Evolutionary conservation across 2,329 filamentous ascomycete genomes (phyloP).

Genomic region (Talaromyces sp.): DNA sequence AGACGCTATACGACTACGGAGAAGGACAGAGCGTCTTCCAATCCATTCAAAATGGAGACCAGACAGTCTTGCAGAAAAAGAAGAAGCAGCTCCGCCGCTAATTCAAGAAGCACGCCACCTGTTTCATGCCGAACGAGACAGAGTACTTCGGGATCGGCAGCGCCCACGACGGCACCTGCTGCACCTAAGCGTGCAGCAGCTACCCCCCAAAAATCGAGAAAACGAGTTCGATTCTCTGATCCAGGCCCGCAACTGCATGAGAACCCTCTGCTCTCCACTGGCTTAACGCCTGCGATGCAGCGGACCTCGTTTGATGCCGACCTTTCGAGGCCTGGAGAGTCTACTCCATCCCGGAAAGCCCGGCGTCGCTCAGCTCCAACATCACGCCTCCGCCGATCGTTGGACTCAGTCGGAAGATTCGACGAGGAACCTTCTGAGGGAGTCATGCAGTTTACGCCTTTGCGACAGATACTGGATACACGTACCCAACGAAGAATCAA

Average conservation of each 20-base stretch:
- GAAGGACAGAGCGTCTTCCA: neutral
- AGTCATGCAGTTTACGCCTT: constrained; percentile 49
- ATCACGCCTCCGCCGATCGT: constrained; percentile 22
- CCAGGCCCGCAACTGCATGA: constrained; percentile 36
- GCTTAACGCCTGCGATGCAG: constrained; percentile 48
- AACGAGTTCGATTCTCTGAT: constrained; percentile 52
- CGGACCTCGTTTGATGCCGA: constrained; percentile 41
- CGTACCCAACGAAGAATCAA: constrained; percentile 48
- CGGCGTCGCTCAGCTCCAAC: constrained; percentile 42
- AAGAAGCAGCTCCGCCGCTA: constrained; percentile 25
- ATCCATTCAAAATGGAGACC: constrained; percentile 25
- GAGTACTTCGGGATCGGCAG: neutral
- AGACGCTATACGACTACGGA: neutral
- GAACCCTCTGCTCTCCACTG: constrained; percentile 35
- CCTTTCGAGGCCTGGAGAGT: constrained; percentile 23
- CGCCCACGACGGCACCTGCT: neutral
- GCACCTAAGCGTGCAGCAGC: neutral
- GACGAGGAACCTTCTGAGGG: constrained; percentile 26
- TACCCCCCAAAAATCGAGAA: constrained; percentile 41
- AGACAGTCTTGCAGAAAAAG: constrained; percentile 31
- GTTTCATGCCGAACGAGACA: constrained; percentile 22
- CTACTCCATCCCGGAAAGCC: constrained; percentile 31
- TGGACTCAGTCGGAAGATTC: constrained; percentile 25
- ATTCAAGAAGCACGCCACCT: constrained; percentile 16
- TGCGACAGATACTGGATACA: constrained; percentile 47